Percentiles rank a stretch among this genome's conserved stretches.
These are phyloP conservation scores for Closterium sp. DNA, from an alignment of 139 green algal genomes.

Conservation along the genomic window DNA sequence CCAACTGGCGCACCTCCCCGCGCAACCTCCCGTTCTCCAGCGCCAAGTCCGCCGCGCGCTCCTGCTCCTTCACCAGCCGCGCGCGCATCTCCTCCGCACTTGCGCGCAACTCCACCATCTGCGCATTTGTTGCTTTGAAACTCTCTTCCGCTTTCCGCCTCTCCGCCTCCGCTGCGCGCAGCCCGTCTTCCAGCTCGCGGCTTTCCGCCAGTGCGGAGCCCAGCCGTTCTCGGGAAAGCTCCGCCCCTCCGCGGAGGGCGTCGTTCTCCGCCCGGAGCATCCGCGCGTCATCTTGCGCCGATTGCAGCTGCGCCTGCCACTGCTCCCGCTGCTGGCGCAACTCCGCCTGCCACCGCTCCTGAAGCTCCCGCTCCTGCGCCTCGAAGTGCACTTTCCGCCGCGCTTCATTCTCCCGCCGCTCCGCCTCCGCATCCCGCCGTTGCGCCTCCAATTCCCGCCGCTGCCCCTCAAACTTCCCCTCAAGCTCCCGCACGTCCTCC, in stretches of 20 bases:
- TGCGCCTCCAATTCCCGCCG: neutral
- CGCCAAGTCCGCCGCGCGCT: neutral
- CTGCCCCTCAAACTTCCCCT: neutral
- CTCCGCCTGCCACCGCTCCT: neutral
- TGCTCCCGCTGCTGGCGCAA: neutral
- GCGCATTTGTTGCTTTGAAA: neutral
- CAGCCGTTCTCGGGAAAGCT: neutral
- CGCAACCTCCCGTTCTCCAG: neutral
- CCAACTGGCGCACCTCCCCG: neutral
- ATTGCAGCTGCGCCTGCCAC: neutral
- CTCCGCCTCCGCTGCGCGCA: neutral
- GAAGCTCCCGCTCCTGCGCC: neutral
- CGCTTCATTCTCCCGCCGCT: neutral
- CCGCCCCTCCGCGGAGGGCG: neutral
- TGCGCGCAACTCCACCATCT: neutral
- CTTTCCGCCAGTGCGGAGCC: neutral
- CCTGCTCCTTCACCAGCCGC: neutral
- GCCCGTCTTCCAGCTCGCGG: neutral
- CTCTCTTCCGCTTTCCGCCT: neutral
- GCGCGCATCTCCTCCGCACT: neutral
- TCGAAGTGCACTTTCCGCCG: neutral
- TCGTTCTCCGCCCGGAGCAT: neutral
- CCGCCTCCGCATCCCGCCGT: neutral
- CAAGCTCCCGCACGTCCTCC: neutral
- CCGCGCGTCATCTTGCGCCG: neutral